Evolutionary conservation across 805 yeast genomes (phyloP), one percentile per base, ranked within the genome.

Genomic region (Debaryomyces castellii): DNA sequence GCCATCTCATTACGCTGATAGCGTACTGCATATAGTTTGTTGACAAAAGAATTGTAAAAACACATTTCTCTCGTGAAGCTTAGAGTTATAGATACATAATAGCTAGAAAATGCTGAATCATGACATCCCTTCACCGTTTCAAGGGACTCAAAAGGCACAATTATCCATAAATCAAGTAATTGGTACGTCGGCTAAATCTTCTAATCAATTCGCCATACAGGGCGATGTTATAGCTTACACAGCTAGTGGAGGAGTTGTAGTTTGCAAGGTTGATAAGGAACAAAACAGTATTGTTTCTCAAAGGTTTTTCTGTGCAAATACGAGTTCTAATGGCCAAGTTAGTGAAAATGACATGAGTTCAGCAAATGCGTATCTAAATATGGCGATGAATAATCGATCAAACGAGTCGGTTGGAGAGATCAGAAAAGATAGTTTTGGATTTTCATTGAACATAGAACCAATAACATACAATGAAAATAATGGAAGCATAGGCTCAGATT

Each of bases 161-260:
- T 41, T 53, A 43, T 36, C 36, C 3, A 52, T 61, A 22, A 54
- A 46, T 11, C 33, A 49, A 17, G 61, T 67, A 9, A 25, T 66
- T 25, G 85, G 84, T 1, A 71, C 80, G 0, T 76, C 84, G 1
- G 74, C 82, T 1, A 68, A 58, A 38, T 53, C 63, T 2, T 58
- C 70, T 7, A 63, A 72, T 22, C 76, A 75, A 33, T 64, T 78
- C 45, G 60, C 67, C 10, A 64, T 73, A 2, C 67, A 67, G 18
- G 70, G 60, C 12, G 63, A 73, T 46, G 44, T 67, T 3, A 56
- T 81, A 18, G 85, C 82, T 0, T 81, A 80, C 53, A 70, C 75
- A 3, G 83, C 83, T 10, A 76, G 83, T 47, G 83, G 83, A 18
- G 85, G 85, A 3, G 83, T 80, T 3, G 82, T 80, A 10, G 81